Percentiles rank a stretch among this genome's conserved stretches.
Conservation (phyloP, 768 basidiomycete species). For the Lactarius vividus region DNA sequence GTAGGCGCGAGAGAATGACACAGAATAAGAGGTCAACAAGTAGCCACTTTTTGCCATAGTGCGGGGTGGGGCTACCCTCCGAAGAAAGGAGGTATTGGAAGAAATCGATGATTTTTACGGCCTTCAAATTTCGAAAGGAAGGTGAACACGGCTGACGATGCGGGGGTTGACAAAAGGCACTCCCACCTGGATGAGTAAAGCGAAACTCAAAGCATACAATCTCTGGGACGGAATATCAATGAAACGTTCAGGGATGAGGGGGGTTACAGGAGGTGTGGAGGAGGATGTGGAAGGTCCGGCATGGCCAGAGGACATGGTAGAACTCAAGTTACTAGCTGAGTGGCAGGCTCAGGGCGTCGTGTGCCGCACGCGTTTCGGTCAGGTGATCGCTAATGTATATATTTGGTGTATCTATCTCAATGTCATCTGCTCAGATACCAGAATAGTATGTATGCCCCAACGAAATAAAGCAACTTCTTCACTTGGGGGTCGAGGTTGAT, state of each 20-base stretch:
- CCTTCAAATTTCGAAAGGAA: slow-evolving; percentile 40
- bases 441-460: slow-evolving; percentile 61
- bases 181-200: slow-evolving; percentile 71
- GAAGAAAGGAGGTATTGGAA: slow-evolving; percentile 51
- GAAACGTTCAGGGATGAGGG: slow-evolving; percentile 71
- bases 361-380: slow-evolving; percentile 9
- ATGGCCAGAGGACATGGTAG: slow-evolving; percentile 14
- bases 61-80: slow-evolving; percentile 38
- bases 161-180: not conserved
- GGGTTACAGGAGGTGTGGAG: slow-evolving; percentile 27
- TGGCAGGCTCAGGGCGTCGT: not conserved
- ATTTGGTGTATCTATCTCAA: not conserved
- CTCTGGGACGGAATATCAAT: slow-evolving; percentile 78
- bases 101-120: slow-evolving; percentile 74
- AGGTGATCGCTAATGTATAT: slow-evolving; percentile 12
- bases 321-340: not conserved
- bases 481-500: slow-evolving; percentile 62
- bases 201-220: slow-evolving; percentile 72
- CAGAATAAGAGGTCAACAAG: slow-evolving; percentile 64
- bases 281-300: slow-evolving; percentile 14
- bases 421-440: slow-evolving; percentile 39
- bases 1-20: slow-evolving; percentile 53
- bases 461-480: slow-evolving; percentile 59
- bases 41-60: slow-evolving; percentile 66
- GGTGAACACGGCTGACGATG: not conserved